Conservation (phyloP, 768 basidiomycete genomes). For the Thelephora ganbajun region DNA sequence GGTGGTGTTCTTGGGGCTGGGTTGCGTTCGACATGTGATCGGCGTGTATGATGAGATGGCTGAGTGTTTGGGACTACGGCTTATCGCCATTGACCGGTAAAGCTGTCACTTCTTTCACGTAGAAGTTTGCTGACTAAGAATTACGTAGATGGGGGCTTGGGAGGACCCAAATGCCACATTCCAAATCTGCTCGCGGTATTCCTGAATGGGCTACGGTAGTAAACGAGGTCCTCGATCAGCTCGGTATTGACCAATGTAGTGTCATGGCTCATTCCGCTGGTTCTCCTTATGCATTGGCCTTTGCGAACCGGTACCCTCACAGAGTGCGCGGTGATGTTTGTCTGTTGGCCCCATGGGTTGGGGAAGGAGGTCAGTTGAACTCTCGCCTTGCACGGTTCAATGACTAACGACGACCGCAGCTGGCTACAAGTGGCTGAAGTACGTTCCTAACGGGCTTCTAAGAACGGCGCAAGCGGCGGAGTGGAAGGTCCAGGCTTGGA, state of each 20-base stretch:
- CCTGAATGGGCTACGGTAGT: slow-evolving; percentile 86
- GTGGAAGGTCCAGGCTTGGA: slow-evolving; percentile 95
- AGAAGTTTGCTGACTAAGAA: slow-evolving; percentile 2
- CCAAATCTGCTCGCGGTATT: slow-evolving; percentile 62
- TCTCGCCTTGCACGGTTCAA: not conserved
- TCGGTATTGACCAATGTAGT: slow-evolving; percentile 68
- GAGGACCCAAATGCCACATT: slow-evolving; percentile 55
- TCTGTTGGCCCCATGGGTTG: slow-evolving; percentile 92
- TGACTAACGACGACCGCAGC: slow-evolving; percentile 15
- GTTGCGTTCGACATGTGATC: slow-evolving; percentile 89
- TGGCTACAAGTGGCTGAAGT: slow-evolving; percentile 94
- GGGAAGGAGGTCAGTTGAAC: slow-evolving; percentile 61
- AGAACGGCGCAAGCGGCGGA: slow-evolving; percentile 95
- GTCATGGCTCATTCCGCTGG: slow-evolving; percentile 95
- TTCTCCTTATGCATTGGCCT: slow-evolving; percentile 85
- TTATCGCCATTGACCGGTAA: slow-evolving; percentile 90
- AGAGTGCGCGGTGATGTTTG: slow-evolving; percentile 78
- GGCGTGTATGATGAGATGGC: slow-evolving; percentile 97
- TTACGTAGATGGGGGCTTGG: slow-evolving; percentile 78
- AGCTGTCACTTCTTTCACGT: slow-evolving; percentile 9
- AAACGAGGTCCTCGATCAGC: slow-evolving; percentile 75
- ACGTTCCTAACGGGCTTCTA: slow-evolving; percentile 83
- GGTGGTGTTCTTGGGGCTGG: slow-evolving; percentile 84
- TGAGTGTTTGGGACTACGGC: slow-evolving; percentile 64
- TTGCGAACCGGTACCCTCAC: slow-evolving; percentile 59